These are phyloP conservation scores for Sporothrix pallida DNA, from an alignment of 2,329 filamentous ascomycete species.

Conservation along the genomic window DNA sequence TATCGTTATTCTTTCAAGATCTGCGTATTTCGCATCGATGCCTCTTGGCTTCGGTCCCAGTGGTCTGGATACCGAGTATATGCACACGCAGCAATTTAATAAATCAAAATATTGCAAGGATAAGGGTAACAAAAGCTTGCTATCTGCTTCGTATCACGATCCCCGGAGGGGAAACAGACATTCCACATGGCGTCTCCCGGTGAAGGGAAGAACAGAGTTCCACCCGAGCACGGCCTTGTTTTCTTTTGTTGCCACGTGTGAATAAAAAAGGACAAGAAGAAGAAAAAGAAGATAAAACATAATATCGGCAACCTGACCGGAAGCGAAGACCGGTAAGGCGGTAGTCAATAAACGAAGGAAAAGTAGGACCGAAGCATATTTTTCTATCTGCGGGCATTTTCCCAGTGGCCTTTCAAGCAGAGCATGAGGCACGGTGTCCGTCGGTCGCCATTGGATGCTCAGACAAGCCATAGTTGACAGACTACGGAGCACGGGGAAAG, in stretches of 20 bases:
- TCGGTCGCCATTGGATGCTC: background rate
- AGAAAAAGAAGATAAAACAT: background rate
- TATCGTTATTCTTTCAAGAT: background rate
- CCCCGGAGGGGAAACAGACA: background rate
- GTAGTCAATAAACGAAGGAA: background rate
- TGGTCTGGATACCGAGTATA: background rate
- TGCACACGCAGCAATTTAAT: background rate
- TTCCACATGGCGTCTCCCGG: background rate
- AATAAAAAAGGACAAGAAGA: too few relatives aligned
- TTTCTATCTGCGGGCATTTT: background rate
- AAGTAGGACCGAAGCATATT: background rate
- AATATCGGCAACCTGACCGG: background rate
- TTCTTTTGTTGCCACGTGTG: conserved; percentile 3
- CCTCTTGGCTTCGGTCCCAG: background rate
- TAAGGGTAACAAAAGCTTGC: background rate
- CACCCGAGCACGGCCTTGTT: background rate
- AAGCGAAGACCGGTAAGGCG: background rate
- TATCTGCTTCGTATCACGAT: background rate
- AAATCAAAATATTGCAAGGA: background rate
- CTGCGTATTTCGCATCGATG: background rate
- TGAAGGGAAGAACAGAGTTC: background rate
- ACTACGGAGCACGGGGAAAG: background rate
- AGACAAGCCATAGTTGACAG: background rate
- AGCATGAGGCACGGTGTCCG: background rate
- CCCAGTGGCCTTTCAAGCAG: background rate